Percentiles rank a stretch among this genome's conserved stretches.
Conservation (phyloP, 176 grass and related monocot genomes). For the Oryza longistaminata region DNA sequence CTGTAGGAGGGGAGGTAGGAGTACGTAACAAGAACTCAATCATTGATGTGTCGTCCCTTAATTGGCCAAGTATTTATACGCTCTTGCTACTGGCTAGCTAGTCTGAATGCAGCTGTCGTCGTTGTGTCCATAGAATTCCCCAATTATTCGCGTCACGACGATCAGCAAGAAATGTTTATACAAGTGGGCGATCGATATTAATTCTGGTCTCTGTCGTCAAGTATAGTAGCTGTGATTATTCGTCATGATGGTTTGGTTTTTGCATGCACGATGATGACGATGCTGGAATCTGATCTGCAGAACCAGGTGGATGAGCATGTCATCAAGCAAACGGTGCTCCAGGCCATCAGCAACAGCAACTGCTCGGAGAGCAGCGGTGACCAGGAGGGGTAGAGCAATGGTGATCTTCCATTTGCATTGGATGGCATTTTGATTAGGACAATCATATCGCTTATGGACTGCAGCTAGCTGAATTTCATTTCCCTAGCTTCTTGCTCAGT, state of each 20-base stretch:
- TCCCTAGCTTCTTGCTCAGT: background rate
- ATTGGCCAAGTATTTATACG: background rate
- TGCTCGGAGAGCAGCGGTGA: conserved; percentile 25
- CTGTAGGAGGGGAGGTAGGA: conserved; percentile 78
- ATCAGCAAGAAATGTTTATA: background rate
- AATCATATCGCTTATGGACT: background rate
- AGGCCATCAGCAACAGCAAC: conserved; percentile 55
- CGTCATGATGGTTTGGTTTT: background rate
- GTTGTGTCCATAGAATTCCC: background rate
- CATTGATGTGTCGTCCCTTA: background rate
- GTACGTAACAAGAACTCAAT: conserved; percentile 25
- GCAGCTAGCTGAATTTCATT: background rate
- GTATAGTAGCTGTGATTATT: background rate
- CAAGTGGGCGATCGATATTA: background rate
- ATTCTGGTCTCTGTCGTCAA: background rate
- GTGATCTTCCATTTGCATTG: background rate
- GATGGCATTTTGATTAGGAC: background rate
- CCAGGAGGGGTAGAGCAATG: background rate
- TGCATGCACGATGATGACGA: background rate
- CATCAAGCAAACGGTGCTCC: conserved; percentile 79
- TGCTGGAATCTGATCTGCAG: conserved; percentile 31
- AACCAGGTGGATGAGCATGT: conserved; percentile 53
- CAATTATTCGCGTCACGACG: conserved; percentile 5
- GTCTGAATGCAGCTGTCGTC: background rate
- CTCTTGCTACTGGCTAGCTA: background rate